Evolutionary conservation across 2,329 filamentous ascomycete species (phyloP), one percentile per base, ranked within the genome.

Genomic region (Xylaria sp.): DNA sequence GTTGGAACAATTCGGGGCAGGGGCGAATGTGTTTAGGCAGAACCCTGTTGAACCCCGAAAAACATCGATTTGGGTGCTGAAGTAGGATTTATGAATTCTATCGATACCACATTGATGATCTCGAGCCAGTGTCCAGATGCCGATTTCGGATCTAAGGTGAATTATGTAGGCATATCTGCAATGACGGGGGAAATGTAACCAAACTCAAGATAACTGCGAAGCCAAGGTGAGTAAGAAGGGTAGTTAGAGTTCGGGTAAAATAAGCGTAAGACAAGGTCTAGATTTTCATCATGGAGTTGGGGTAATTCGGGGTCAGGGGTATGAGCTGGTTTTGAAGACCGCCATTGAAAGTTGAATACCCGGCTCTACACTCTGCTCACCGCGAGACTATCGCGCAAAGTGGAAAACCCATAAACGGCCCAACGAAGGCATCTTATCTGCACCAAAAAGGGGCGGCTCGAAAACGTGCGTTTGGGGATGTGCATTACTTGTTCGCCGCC

Each of bases 211-310:
- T 15, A 5, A 5, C 50, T 52, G 5, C 15, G 12, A 48, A 15
- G 39, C 15, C 8, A 20, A 41, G 54, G 18, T 2, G n/a, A 34
- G 6, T n/a, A n/a, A 15, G 7, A 18, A 23, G 20, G n/a, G 54
- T 31, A 41, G 12, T 52, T 52, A n/a, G 39, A 18, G 48, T 28
- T 55, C 39, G 60, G 37, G 39, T 46, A 34, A 23, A 58, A 57
- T 28, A 65, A 56, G 44, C 46, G 46, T 44, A 39, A 31, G 28
- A 23, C n/a, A 46, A 23, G n/a, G 44, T 31, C 44, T 18, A 34
- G 34, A 52, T 58, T 28, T 46, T 58, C 31, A 52, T 23, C 52
- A 65, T 58, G 54, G 52, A 31, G 52, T 52, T 51, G 12, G 54
- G 62, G 25, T 57, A 56, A 39, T 13, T 37, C 18, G 34, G 60